Evolutionary conservation across 2,329 filamentous ascomycete species (phyloP).

Genomic region (Fusarium chlamydosporum): DNA sequence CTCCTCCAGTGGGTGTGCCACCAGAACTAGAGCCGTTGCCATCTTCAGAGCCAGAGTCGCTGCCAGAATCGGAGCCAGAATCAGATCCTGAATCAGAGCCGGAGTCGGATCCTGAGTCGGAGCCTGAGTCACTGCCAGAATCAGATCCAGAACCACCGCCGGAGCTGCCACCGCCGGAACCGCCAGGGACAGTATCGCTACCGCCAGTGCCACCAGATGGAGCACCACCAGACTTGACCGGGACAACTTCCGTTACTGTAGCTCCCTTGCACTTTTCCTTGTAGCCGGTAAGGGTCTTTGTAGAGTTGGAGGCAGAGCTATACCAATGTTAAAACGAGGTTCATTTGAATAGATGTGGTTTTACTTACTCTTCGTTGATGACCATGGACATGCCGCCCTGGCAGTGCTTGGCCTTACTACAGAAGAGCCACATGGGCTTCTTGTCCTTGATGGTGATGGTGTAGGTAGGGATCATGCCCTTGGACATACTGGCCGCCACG

Average conservation of each 20-base stretch:
- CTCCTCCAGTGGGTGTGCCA: slow-evolving; percentile 18
- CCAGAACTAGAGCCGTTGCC: slow-evolving; percentile 10
- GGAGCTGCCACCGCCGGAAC: background rate
- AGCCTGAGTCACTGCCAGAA: slow-evolving; percentile 3
- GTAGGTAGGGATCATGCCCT: slow-evolving; percentile 73
- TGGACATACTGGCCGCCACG: slow-evolving; percentile 66
- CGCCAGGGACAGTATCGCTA: slow-evolving; percentile 18
- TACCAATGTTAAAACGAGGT: slow-evolving; percentile 13
- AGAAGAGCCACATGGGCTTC: slow-evolving; percentile 84
- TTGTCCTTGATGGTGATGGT: slow-evolving; percentile 77
- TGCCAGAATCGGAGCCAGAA: background rate
- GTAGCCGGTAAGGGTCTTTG: slow-evolving; percentile 67
- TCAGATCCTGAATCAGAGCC: background rate
- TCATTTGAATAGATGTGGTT: background rate
- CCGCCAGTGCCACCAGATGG: slow-evolving; percentile 29
- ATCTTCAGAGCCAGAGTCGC: background rate
- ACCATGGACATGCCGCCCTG: slow-evolving; percentile 81
- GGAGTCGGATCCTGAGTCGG: slow-evolving; percentile 2
- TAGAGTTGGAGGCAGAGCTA: slow-evolving; percentile 65
- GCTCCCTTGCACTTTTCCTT: slow-evolving; percentile 56
- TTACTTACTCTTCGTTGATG: slow-evolving; percentile 78
- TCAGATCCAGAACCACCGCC: background rate
- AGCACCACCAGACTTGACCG: slow-evolving; percentile 42
- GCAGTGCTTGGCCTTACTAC: slow-evolving; percentile 81
- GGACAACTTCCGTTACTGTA: slow-evolving; percentile 51